phyloP scores from a whole-genome alignment of 106 monocot genomes.

The Amphibolis antarctica region DNA sequence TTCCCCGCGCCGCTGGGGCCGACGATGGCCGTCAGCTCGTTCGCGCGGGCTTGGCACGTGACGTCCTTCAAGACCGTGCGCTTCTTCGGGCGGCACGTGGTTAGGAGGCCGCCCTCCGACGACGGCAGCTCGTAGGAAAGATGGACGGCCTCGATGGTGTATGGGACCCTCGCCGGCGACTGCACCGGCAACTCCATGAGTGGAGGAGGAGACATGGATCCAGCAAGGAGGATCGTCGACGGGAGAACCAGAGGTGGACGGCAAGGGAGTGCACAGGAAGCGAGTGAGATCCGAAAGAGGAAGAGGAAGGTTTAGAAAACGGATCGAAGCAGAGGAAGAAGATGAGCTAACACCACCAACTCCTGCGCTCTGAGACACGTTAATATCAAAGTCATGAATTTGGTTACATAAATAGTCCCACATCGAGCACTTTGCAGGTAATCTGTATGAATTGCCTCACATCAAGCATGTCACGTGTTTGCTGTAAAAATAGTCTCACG shows the following conservation, averaged over 20 bases:
- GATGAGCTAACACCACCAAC: slow-evolving; percentile 12
- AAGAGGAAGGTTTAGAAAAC: neutral
- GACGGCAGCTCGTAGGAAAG: slow-evolving; percentile 35
- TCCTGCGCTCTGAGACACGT: neutral
- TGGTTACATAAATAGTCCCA: no score
- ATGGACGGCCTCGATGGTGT: slow-evolving; percentile 46
- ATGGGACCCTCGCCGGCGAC: slow-evolving; percentile 2
- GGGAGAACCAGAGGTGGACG: neutral
- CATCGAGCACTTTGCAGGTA: no score
- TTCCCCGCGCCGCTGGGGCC: slow-evolving; percentile 94
- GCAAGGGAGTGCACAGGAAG: no score
- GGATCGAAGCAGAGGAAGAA: neutral
- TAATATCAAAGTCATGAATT: no score
- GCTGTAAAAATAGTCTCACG: no score
- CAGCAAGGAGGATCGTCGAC: neutral
- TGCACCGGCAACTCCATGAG: neutral
- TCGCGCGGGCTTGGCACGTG: slow-evolving; percentile 49
- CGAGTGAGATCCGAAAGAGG: no score
- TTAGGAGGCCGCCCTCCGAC: neutral
- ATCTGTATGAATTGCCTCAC: no score
- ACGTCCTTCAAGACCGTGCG: slow-evolving; percentile 32
- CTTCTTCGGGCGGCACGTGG: neutral
- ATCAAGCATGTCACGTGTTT: no score
- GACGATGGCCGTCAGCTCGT: slow-evolving; percentile 67
- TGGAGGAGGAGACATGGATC: neutral